Evolutionary conservation across 1,139 yeast genomes (phyloP).

Genomic region (Eremothecium gossypii): DNA sequence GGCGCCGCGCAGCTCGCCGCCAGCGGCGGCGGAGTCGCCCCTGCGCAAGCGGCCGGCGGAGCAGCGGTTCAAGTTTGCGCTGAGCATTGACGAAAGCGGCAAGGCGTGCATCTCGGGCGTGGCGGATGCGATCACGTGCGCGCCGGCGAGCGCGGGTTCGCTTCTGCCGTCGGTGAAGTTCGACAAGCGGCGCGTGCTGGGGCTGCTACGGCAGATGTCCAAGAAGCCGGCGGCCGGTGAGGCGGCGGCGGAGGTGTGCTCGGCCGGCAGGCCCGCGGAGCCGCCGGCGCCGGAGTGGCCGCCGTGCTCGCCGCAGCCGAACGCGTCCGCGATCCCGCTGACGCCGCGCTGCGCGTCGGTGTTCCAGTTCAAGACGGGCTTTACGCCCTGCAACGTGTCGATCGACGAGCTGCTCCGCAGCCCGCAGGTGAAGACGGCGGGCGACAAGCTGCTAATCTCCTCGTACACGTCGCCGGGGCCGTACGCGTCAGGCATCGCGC

Average conservation of each 20-base stretch:
- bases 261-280: too few species aligned
- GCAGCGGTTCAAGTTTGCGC: conserved; percentile 13
- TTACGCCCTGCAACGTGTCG: conserved; percentile 23
- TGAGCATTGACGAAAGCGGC: conserved; percentile 21
- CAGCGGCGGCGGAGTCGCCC: conserved; percentile 5
- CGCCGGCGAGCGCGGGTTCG: not conserved
- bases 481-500: not conserved
- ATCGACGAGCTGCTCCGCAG: conserved; percentile 20
- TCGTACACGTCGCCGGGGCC: conserved; percentile 6
- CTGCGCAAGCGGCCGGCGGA: conserved; percentile 3
- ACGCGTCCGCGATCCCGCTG: conserved; percentile 8
- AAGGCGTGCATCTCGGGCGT: conserved; percentile 13
- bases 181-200: conserved; percentile 18
- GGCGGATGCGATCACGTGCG: not conserved
- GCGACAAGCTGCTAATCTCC: conserved; percentile 7
- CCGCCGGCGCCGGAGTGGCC: not conserved
- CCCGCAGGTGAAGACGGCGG: conserved; percentile 1
- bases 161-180: conserved; percentile 7
- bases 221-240: not conserved
- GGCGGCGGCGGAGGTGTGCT: too few species aligned
- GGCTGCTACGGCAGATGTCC: conserved; percentile 19
- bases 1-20: conserved; percentile 17
- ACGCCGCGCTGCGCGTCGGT: conserved; percentile 18
- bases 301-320: conserved; percentile 9
- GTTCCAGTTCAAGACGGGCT: conserved; percentile 24